Conservation (phyloP, 2,329 filamentous ascomycete species). For the Monosporascus sp. region DNA sequence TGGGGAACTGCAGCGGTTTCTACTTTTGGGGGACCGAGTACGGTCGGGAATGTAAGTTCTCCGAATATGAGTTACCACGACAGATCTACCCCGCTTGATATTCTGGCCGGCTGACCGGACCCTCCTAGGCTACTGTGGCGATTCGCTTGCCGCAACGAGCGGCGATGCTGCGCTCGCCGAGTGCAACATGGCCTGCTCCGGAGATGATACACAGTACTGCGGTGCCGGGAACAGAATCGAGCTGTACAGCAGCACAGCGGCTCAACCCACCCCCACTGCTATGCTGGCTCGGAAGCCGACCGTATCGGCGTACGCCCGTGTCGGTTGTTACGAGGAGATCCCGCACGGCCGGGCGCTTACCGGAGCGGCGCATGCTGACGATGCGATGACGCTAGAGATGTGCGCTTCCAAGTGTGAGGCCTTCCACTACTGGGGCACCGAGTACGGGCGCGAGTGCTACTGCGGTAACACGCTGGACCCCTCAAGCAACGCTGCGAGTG, state of each 20-base stretch:
- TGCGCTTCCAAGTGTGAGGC: slow-evolving; percentile 31
- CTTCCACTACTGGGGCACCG: slow-evolving; percentile 33
- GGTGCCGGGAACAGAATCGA: slow-evolving; percentile 39
- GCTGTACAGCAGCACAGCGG: slow-evolving; percentile 36
- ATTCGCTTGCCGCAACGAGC: slow-evolving; percentile 31
- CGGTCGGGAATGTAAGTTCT: slow-evolving; percentile 41
- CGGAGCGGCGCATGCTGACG: slow-evolving; percentile 25
- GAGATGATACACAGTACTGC: slow-evolving; percentile 36
- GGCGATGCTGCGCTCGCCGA: slow-evolving; percentile 26
- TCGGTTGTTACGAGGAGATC: slow-evolving; percentile 37
- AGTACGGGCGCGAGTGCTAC: slow-evolving; percentile 36
- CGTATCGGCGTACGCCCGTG: slow-evolving; percentile 30
- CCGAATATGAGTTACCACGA: neutral
- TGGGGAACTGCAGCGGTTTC: slow-evolving; percentile 40
- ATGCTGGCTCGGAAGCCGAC: slow-evolving; percentile 29
- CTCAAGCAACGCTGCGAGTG: slow-evolving; percentile 26
- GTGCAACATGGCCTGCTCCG: slow-evolving; percentile 37
- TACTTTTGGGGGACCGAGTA: slow-evolving; percentile 48
- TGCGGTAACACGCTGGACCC: slow-evolving; percentile 32
- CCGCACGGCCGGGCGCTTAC: slow-evolving; percentile 31
- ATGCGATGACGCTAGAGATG: slow-evolving; percentile 33
- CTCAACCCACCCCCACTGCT: slow-evolving; percentile 28
- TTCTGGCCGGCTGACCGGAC: slow-evolving; percentile 6
- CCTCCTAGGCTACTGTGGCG: slow-evolving; percentile 40
- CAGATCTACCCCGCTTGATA: too few relatives aligned